Conservation (phyloP, 495 filamentous ascomycete species). For the Sphaerosporella brunnea region DNA sequence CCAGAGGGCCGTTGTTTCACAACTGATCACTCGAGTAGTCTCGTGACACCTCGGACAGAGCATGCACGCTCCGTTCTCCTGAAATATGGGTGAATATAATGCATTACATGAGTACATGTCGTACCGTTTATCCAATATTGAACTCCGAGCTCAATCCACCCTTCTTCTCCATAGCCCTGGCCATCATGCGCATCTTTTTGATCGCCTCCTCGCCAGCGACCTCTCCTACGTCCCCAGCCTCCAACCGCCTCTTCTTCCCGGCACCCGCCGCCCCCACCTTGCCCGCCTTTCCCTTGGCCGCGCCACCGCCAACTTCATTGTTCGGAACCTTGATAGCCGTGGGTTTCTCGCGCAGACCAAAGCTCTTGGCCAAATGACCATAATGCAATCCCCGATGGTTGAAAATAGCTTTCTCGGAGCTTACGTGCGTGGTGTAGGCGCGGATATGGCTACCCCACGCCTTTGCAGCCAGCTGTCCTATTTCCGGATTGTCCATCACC, state of each 20-base stretch:
- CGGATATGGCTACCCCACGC: conserved; percentile 83
- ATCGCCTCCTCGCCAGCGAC: conserved; percentile 11
- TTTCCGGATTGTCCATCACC: conserved; percentile 40
- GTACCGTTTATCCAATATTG: conserved; percentile 24
- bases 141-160: conserved; percentile 21
- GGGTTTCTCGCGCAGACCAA: conserved; percentile 72
- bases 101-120: too few relatives aligned
- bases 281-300: conserved; percentile 31
- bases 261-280: conserved; percentile 5
- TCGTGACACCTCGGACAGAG: too few relatives aligned
- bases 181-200: conserved; percentile 25
- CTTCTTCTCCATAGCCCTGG: conserved; percentile 20
- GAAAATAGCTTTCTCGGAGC: conserved; percentile 64
- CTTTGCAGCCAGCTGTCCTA: conserved; percentile 54
- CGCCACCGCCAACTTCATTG: conserved; percentile 16
- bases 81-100: too few relatives aligned
- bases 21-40: too few relatives aligned
- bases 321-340: conserved; percentile 65
- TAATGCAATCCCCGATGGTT: conserved; percentile 77
- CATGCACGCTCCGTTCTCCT: too few relatives aligned
- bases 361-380: conserved; percentile 86
- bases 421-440: conserved; percentile 85
- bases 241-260: conserved; percentile 16
- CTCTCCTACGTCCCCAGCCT: conserved; percentile 10
- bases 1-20: too few relatives aligned